Percentiles rank a stretch among this genome's conserved stretches.
Evolutionary conservation across 139 green algal genomes (phyloP).

Genomic region (Picochlorum sp.): DNA sequence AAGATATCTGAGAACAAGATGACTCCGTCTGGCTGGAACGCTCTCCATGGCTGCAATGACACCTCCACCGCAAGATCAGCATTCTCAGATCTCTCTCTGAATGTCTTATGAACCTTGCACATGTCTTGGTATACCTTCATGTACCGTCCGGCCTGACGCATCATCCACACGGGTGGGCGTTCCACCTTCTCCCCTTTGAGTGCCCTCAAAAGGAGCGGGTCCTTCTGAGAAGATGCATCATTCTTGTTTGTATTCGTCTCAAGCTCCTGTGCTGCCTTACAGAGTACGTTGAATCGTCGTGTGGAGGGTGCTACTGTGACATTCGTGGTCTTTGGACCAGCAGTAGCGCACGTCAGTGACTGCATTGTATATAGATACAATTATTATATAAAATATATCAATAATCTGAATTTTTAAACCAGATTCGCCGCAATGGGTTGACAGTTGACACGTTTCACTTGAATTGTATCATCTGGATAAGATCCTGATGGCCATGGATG

Average conservation of each 20-base stretch:
- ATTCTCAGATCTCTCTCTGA: conserved; percentile 85
- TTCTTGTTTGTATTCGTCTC: background rate
- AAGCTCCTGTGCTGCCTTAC: background rate
- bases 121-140: conserved; percentile 95
- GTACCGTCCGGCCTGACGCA: conserved; percentile 93
- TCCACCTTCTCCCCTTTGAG: conserved; percentile 72
- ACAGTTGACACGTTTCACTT: no score
- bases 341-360: no score
- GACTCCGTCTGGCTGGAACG: conserved; percentile 89
- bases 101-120: conserved; percentile 84
- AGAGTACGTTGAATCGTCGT: background rate
- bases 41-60: conserved; percentile 84
- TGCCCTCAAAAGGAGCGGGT: conserved; percentile 72
- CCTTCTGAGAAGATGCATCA: background rate
- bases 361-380: no score
- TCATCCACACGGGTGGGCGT: conserved; percentile 93
- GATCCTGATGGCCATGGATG: no score
- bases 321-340: no score
- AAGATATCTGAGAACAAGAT: conserved; percentile 96
- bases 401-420: no score
- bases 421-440: no score
- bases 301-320: no score
- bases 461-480: no score
- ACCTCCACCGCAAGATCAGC: conserved; percentile 85
- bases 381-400: no score